Conservation (phyloP, 2,329 filamentous ascomycete genomes). For the Claviceps cyperi region DNA sequence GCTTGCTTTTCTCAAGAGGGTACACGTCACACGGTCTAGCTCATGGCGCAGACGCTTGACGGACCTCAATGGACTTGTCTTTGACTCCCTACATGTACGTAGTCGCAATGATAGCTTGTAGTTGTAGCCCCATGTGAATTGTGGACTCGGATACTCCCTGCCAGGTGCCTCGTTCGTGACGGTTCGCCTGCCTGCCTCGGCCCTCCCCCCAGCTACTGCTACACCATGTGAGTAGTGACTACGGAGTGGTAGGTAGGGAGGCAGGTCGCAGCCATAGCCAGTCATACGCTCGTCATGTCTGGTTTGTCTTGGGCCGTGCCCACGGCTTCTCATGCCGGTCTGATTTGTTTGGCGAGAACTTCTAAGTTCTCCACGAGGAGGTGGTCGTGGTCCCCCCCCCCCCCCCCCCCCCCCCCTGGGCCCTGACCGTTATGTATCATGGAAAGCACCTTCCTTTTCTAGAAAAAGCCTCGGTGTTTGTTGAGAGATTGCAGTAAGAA, state of each 20-base stretch:
- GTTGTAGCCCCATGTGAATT: too few species aligned
- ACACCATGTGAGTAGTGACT: not conserved
- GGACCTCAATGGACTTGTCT: not conserved
- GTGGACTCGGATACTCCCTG: not conserved
- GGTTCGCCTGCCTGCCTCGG: not conserved
- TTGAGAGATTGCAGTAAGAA: not conserved
- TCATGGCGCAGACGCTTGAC: too few species aligned
- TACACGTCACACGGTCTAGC: too few species aligned
- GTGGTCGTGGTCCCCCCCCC: not conserved
- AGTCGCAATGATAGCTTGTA: too few species aligned
- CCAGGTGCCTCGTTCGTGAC: too few species aligned
- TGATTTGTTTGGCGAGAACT: not conserved
- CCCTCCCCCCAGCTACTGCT: not conserved
- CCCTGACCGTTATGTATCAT: not conserved
- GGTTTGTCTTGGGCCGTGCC: not conserved
- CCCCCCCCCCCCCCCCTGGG: not conserved
- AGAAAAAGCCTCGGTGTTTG: not conserved
- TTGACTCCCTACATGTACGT: not conserved
- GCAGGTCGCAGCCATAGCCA: not conserved
- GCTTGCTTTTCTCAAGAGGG: too few species aligned
- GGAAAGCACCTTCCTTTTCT: conserved; percentile 1
- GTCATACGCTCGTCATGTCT: not conserved
- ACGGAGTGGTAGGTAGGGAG: not conserved
- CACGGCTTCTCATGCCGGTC: not conserved
- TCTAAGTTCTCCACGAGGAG: not conserved